Evolutionary conservation across 2,329 filamentous ascomycete genomes (phyloP).

Genomic region (Claviceps sp.): DNA sequence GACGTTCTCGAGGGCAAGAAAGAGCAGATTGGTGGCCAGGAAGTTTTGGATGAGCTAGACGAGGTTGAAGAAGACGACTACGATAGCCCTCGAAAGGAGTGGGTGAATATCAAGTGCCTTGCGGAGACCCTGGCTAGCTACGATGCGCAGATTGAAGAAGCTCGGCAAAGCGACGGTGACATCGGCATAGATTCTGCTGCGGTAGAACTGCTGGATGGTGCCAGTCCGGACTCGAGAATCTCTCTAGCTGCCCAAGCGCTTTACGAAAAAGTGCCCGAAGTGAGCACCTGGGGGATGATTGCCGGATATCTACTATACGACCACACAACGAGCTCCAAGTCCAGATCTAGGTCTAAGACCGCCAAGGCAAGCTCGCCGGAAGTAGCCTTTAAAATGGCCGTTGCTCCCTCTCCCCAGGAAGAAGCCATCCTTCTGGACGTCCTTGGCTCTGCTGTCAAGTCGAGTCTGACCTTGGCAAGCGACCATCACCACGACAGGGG

Average conservation of each 20-base stretch:
- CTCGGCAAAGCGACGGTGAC: conserved; percentile 31
- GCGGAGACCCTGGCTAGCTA: conserved; percentile 74
- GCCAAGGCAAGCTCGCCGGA: conserved; percentile 39
- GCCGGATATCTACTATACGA: conserved; percentile 88
- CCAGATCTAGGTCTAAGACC: conserved; percentile 36
- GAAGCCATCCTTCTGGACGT: conserved; percentile 80
- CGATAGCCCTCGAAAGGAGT: conserved; percentile 62
- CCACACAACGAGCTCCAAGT: conserved; percentile 54
- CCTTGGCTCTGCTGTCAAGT: conserved; percentile 68
- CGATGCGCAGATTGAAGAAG: conserved; percentile 54
- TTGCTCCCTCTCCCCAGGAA: conserved; percentile 62
- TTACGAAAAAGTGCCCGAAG: conserved; percentile 67
- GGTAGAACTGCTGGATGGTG: conserved; percentile 45
- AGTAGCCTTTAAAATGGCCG: conserved; percentile 52
- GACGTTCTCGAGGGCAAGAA: conserved; percentile 68
- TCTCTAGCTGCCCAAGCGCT: conserved; percentile 75
- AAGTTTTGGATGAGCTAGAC: conserved; percentile 63
- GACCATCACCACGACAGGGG: conserved; percentile 55
- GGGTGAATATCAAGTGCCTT: conserved; percentile 86
- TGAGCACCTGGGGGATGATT: conserved; percentile 77
- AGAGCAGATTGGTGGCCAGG: conserved; percentile 73
- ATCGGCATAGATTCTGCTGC: conserved; percentile 34
- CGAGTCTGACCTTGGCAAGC: conserved; percentile 50
- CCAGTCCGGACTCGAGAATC: conserved; percentile 65
- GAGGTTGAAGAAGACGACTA: conserved; percentile 62